Conservation (phyloP, 2,329 filamentous ascomycete genomes). For the Ophiostoma sp. region DNA sequence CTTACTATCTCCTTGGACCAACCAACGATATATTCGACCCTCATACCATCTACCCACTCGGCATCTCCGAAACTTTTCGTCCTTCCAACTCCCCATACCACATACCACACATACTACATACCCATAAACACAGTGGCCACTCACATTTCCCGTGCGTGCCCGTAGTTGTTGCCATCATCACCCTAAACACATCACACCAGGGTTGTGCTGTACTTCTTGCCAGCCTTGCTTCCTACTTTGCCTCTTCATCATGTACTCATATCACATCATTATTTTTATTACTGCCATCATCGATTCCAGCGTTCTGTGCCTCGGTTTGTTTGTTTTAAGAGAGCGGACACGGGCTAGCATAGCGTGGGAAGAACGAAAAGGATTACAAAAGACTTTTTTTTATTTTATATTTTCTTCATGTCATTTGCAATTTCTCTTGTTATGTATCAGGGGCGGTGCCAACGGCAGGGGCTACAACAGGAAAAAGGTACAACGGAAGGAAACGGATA, state of each 20-base stretch:
- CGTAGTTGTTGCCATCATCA: too few relatives aligned
- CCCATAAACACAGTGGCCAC: neutral
- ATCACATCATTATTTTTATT: neutral
- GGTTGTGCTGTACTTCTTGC: neutral
- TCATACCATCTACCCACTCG: too few relatives aligned
- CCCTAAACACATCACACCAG: too few relatives aligned
- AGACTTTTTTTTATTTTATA: neutral
- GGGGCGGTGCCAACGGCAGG: neutral
- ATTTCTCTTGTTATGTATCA: neutral
- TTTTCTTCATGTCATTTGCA: neutral
- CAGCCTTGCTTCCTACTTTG: neutral
- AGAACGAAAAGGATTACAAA: neutral
- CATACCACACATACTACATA: neutral
- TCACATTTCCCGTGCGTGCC: neutral
- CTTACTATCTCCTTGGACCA: too few relatives aligned
- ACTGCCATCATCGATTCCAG: conserved; percentile 7
- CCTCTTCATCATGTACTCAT: neutral
- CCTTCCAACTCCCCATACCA: neutral
- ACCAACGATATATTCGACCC: too few relatives aligned
- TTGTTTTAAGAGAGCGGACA: conserved; percentile 15
- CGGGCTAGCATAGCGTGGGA: conserved; percentile 13
- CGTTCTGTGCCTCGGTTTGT: conserved; percentile 11
- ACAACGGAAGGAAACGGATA: neutral
- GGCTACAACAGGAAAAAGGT: too few relatives aligned
- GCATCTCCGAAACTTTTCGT: too few relatives aligned